Conservation (phyloP, 805 yeast genomes). For the Barnettozyma siamensis region DNA sequence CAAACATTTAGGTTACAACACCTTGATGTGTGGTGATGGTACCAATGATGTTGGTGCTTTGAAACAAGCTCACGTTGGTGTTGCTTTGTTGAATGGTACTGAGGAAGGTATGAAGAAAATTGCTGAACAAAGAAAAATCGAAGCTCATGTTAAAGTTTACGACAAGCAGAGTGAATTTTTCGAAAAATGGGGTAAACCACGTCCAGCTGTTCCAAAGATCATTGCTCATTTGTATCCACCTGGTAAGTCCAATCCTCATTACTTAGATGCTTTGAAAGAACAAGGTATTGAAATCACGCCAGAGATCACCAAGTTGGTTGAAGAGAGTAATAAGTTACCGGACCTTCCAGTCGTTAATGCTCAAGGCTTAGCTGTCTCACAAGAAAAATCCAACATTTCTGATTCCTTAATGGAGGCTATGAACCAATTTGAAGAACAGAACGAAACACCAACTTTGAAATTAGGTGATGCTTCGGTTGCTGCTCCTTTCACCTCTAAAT, state of each 20-base stretch:
- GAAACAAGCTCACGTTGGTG: slow-evolving; percentile 97
- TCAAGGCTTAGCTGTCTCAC: slow-evolving; percentile 25
- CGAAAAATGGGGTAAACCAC: slow-evolving; percentile 75
- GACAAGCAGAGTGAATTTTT: slow-evolving; percentile 79
- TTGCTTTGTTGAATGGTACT: slow-evolving; percentile 96
- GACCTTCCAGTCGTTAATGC: slow-evolving; percentile 31
- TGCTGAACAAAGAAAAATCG: slow-evolving; percentile 71
- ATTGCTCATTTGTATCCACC: slow-evolving; percentile 97
- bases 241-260: slow-evolving; percentile 86
- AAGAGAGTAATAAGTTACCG: slow-evolving; percentile 32
- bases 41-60: slow-evolving; percentile 99
- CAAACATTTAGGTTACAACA: slow-evolving; percentile 84
- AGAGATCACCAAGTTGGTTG: slow-evolving; percentile 59
- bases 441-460: slow-evolving; percentile 87
- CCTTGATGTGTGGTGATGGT: slow-evolving; percentile 99
- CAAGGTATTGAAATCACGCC: slow-evolving; percentile 77
- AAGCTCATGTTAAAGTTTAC: slow-evolving; percentile 60
- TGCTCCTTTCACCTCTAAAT: slow-evolving; percentile 95
- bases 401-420: slow-evolving; percentile 56
- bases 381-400: slow-evolving; percentile 44
- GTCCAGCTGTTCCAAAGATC: slow-evolving; percentile 75
- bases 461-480: slow-evolving; percentile 99
- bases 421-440: slow-evolving; percentile 54
- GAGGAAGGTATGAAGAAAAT: slow-evolving; percentile 88
- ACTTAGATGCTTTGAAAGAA: slow-evolving; percentile 76